Base-by-base conservation (phyloP, 106 monocot genomes). In the Iris macrosiphon region DNA sequence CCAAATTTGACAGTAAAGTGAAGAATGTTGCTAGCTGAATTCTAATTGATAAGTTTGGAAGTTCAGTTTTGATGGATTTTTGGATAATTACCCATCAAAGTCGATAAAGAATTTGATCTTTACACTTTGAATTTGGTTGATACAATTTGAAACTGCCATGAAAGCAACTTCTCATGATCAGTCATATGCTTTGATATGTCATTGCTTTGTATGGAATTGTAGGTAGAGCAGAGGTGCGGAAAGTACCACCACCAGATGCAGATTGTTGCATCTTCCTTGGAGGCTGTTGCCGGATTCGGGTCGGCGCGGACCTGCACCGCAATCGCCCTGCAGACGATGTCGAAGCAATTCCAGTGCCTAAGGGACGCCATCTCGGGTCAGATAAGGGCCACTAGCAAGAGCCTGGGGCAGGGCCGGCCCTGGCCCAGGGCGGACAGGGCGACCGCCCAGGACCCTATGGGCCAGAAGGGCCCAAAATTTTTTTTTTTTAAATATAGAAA, bases 141-240 rank as follows among this genome's bases (percentile, higher is more conserved):
- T n/a, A n/a, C n/a, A n/a, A n/a, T n/a, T n/a, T n/a, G n/a, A n/a
- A n/a, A n/a, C n/a, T n/a, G n/a, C n/a, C n/a, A n/a, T n/a, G n/a
- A n/a, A n/a, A n/a, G n/a, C n/a, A n/a, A n/a, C n/a, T n/a, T n/a
- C n/a, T n/a, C n/a, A n/a, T n/a, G n/a, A n/a, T n/a, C n/a, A n/a
- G n/a, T n/a, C n/a, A n/a, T n/a, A n/a, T n/a, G n/a, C n/a, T n/a
- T n/a, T n/a, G n/a, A n/a, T n/a, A n/a, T n/a, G n/a, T n/a, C n/a
- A 35, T 35, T 35, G 10, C 4, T 35, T 10, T 35, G 34, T 6
- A 6, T 35, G 10, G 30, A 52, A 31, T 20, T 60, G 23, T 35
- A 94, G 93, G 93, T 94, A 59, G 84, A 88, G 55, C 93, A 88
- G 62, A 81, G 88, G 28, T 94, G 88, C 79, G 53, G 75, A 41